phyloP scores from a whole-genome alignment of 1,284 basidiomycete genomes.

The Exobasidium rhododendri region DNA sequence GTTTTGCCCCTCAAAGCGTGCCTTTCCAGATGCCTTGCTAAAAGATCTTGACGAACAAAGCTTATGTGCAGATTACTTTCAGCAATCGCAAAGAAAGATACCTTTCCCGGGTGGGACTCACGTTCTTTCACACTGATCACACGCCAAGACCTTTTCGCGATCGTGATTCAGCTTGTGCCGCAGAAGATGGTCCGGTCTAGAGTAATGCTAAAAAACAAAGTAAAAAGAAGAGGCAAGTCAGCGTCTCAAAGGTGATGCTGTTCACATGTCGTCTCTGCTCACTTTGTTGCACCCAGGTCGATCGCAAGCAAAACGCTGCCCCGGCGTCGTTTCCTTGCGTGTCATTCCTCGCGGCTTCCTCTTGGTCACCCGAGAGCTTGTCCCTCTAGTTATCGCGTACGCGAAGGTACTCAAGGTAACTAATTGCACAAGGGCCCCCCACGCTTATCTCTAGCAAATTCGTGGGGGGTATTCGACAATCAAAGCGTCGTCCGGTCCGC shows the following conservation, averaged over 20 bases:
- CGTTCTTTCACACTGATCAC: conserved; percentile 41
- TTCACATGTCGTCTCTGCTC: not conserved
- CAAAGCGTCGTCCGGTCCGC: too few species aligned
- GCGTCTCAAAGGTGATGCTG: too few species aligned
- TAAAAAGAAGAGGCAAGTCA: too few species aligned
- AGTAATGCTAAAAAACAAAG: conserved; percentile 26
- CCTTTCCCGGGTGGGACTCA: conserved; percentile 3
- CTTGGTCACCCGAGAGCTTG: too few species aligned
- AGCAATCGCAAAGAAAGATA: not conserved
- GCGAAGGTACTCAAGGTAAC: too few species aligned
- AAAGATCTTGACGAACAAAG: conserved; percentile 39
- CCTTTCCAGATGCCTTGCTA: conserved; percentile 37
- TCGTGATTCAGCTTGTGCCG: conserved; percentile 43
- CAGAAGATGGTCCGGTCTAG: conserved; percentile 37
- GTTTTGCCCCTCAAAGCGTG: conserved; percentile 35
- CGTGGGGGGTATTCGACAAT: too few species aligned
- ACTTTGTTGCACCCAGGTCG: conserved; percentile 33
- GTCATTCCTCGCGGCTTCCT: not conserved
- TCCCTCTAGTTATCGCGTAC: too few species aligned
- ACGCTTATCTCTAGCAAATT: too few species aligned
- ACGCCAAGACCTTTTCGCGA: conserved; percentile 29
- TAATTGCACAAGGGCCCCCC: too few species aligned
- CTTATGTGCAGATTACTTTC: too few species aligned
- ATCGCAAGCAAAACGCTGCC: conserved; percentile 30
- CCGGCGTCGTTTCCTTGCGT: conserved; percentile 5